phyloP scores from a whole-genome alignment of 1,284 basidiomycete genomes.

The Cutaneotrichosporon curvatum region DNA sequence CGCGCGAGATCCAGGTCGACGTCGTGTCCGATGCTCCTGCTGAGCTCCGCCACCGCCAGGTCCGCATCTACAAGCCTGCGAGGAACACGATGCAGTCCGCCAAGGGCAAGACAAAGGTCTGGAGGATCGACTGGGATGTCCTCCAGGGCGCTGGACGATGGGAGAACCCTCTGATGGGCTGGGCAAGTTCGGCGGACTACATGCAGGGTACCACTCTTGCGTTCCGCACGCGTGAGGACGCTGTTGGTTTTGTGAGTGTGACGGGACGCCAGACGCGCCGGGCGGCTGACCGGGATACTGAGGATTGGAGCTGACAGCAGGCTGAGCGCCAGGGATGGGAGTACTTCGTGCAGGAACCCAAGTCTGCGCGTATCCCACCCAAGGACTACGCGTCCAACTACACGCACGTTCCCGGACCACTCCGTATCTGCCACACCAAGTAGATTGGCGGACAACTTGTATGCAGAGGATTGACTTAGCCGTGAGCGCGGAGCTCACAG shows the following conservation, averaged over 20 bases:
- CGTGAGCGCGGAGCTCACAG: not conserved
- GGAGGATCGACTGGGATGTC: slow-evolving; percentile 93
- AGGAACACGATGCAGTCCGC: slow-evolving; percentile 95
- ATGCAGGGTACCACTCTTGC: slow-evolving; percentile 86
- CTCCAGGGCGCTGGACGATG: slow-evolving; percentile 82
- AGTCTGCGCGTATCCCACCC: slow-evolving; percentile 67
- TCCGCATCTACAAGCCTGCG: slow-evolving; percentile 89
- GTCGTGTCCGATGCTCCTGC: slow-evolving; percentile 45
- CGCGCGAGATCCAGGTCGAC: slow-evolving; percentile 32
- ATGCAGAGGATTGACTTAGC: not conserved
- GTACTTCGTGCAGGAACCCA: slow-evolving; percentile 58
- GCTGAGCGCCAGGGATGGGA: slow-evolving; percentile 49
- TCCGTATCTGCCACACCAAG: slow-evolving; percentile 88
- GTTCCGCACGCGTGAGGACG: slow-evolving; percentile 86
- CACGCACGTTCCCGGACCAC: slow-evolving; percentile 69
- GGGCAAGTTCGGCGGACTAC: slow-evolving; percentile 90
- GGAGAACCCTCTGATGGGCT: slow-evolving; percentile 99
- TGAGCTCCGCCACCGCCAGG: slow-evolving; percentile 42
- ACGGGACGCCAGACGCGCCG: not conserved
- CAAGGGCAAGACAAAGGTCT: slow-evolving; percentile 73
- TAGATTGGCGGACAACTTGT: slow-evolving; percentile 49
- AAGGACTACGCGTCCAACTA: slow-evolving; percentile 74
- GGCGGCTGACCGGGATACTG: not conserved
- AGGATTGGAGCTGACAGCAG: slow-evolving; percentile 12
- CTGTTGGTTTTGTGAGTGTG: slow-evolving; percentile 66